These are phyloP conservation scores for Phytopythium chamaehyphon DNA, from an alignment of 352 stramenopile species.

Conservation along the genomic window DNA sequence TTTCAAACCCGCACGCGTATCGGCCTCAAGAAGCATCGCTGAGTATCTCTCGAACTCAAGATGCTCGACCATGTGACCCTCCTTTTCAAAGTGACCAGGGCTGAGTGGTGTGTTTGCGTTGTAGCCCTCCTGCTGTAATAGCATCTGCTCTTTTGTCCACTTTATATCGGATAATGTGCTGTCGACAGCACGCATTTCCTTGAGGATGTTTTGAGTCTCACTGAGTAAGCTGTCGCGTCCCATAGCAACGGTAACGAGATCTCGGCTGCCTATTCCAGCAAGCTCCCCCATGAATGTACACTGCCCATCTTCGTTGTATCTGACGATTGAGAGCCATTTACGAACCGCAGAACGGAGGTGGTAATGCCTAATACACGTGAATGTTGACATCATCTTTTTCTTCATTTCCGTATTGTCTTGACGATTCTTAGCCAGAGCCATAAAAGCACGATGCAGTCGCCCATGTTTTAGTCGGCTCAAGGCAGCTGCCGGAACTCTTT, in stretches of 20 bases:
- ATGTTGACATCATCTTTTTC: conserved; percentile 33
- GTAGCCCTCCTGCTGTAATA: conserved; percentile 5
- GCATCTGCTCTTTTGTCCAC: conserved; percentile 37
- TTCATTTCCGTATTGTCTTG: conserved; percentile 22
- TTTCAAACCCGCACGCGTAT: conserved; percentile 51
- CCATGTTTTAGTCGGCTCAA: conserved; percentile 39
- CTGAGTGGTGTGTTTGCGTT: no score
- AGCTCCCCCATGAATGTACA: not conserved
- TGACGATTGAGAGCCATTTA: conserved; percentile 22
- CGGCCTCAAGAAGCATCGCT: conserved; percentile 45
- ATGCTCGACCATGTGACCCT: conserved; percentile 3
- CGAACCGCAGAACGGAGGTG: conserved; percentile 19
- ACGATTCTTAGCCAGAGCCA: conserved; percentile 43
- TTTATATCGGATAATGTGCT: conserved; percentile 26
- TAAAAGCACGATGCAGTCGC: conserved; percentile 42
- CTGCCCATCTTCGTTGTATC: not conserved
- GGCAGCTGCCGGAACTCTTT: conserved; percentile 11
- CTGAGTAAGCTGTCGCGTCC: conserved; percentile 44
- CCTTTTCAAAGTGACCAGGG: conserved; percentile 2
- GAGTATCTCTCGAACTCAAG: conserved; percentile 34
- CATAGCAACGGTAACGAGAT: conserved; percentile 41
- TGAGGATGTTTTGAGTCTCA: conserved; percentile 38
- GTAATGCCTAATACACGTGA: conserved; percentile 22
- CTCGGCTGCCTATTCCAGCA: conserved; percentile 40
- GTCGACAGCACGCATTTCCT: conserved; percentile 38